Evolutionary conservation across 176 grass and related monocot species (phyloP), one percentile per base, ranked within the genome.

Genomic region (Elymus sibiricus): DNA sequence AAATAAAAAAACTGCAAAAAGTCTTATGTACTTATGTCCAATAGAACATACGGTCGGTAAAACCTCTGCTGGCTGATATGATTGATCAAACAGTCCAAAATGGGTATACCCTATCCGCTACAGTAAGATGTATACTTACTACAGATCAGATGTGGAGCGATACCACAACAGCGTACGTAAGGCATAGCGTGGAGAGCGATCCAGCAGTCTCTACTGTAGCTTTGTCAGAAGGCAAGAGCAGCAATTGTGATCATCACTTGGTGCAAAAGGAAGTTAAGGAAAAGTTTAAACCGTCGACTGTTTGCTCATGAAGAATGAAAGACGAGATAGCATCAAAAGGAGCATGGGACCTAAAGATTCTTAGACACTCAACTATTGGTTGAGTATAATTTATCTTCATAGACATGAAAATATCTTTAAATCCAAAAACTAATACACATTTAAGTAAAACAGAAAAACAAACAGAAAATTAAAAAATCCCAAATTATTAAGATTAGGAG

Each of bases 101-200:
- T 75, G 38, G 82, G 55, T 84, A 32, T 74, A 32, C 39, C 53
- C 70, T 63, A 75, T 84, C 26, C 17, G 27, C 82, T 63, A 74
- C 69, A 83, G 69, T 32, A 47, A 75, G 37, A 11, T 24, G 25
- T 35, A 68, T 34, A 16, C 27, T 19, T n/a, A 51, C 6, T 67
- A 24, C 43, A 49, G 79, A 68, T 68, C 27, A 51, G 44, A 81
- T 51, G 63, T 24, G 14, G 12, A 76, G 12, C 2, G 25, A 83
- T 29, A 55, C 74, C 46, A 47, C 74, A 76, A 53, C 73, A 17
- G 9, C 73, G 15, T 31, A 76, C 46, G 15, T 7, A 76, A 76
- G 44, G 16, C 16, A 27, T 12, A 39, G 6, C 9, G 7, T 10
- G 53, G 58, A 78, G 6, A 21, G 51, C 35, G 35, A 71, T 71